Conservation (phyloP, 2,329 filamentous ascomycete genomes). For the Clonostachys sp. region DNA sequence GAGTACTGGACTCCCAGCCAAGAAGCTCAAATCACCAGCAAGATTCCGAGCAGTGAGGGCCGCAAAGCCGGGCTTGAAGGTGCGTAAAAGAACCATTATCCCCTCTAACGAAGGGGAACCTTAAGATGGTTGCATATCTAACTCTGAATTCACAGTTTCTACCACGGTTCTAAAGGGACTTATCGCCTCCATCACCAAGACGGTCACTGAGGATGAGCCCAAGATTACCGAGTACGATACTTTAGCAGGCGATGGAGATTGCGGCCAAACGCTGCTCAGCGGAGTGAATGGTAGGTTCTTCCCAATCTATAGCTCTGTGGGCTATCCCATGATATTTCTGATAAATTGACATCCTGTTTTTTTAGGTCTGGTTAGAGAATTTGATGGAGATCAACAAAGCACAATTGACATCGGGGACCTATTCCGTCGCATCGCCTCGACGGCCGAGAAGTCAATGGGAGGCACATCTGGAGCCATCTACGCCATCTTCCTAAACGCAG, state of each 20-base stretch:
- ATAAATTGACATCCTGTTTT: constrained; percentile 44
- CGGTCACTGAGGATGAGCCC: constrained; percentile 62
- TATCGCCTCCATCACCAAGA: constrained; percentile 41
- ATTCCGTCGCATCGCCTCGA: constrained; percentile 39
- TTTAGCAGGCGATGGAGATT: constrained; percentile 86
- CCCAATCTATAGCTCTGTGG: constrained; percentile 23
- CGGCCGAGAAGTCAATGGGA: constrained; percentile 57
- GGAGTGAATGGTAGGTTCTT: constrained; percentile 65
- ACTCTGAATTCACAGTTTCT: constrained; percentile 27
- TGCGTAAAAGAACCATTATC: too few relatives aligned
- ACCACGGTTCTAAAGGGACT: constrained; percentile 39
- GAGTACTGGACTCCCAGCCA: constrained; percentile 52
- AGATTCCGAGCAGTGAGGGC: constrained; percentile 30
- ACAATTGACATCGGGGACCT: constrained; percentile 50
- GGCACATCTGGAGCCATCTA: constrained; percentile 58
- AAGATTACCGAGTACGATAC: constrained; percentile 73
- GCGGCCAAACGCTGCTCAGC: constrained; percentile 79
- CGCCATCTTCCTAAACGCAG: constrained; percentile 86
- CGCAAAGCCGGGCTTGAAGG: too few relatives aligned
- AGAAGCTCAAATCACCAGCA: constrained; percentile 43
- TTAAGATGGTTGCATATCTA: too few relatives aligned
- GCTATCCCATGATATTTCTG: constrained; percentile 23
- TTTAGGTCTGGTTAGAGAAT: constrained; percentile 35
- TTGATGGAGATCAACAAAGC: constrained; percentile 35
- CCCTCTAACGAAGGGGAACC: too few relatives aligned